phyloP scores from a whole-genome alignment of 352 stramenopile species.

The Pythium biforme region DNA sequence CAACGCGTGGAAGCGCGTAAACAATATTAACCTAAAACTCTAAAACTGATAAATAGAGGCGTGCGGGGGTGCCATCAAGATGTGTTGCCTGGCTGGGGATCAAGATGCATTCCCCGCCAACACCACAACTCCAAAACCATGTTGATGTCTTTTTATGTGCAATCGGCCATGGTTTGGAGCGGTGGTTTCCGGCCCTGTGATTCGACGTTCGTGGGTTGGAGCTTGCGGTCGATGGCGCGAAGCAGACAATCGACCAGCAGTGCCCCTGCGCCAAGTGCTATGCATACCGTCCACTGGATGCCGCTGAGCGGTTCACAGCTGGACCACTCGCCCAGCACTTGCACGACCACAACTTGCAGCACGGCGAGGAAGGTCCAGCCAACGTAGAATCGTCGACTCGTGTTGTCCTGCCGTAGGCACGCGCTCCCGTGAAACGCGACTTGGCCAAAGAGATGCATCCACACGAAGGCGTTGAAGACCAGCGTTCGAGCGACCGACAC shows the following conservation, averaged over 20 bases:
- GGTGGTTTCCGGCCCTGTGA: too few species aligned
- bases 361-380: not conserved
- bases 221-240: too few species aligned
- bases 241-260: not conserved
- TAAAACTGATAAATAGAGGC: not conserved
- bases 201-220: too few species aligned
- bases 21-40: not conserved
- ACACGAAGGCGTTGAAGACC: slow-evolving; percentile 33
- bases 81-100: too few species aligned
- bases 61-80: too few species aligned
- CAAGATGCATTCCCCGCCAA: too few species aligned
- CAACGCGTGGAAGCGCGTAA: not conserved
- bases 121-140: too few species aligned
- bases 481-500: slow-evolving; percentile 4
- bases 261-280: not conserved
- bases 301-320: not conserved
- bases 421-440: slow-evolving; percentile 11
- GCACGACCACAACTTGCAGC: not conserved
- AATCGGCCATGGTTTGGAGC: not conserved
- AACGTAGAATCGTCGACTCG: not conserved
- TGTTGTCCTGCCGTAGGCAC: not conserved
- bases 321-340: not conserved
- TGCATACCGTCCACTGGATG: slow-evolving; percentile 2
- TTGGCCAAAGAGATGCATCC: slow-evolving; percentile 29
- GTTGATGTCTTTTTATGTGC: not conserved